Evolutionary conservation across 805 yeast genomes (phyloP), one percentile per base, ranked within the genome.

Genomic region (Starmerella davenportii): DNA sequence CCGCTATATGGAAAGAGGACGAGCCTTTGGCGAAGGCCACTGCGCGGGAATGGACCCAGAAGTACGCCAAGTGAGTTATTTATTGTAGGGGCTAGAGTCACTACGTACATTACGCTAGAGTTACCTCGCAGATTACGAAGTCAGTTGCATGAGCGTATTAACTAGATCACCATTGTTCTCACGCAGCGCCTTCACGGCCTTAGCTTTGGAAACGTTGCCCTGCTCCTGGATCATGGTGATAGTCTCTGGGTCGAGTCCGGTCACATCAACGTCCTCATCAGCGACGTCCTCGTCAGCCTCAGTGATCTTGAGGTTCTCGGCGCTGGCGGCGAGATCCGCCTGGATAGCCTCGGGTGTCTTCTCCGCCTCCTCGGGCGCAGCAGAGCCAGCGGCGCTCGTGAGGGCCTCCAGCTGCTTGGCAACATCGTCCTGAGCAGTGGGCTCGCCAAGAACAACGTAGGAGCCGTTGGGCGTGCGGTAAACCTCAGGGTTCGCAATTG

Each of bases 371-470:
- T 62, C 63, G 43, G 64, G 65, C 42, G 62, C 63, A 43, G 64
- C 65, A 40, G 61, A 64, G 43, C 60, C 61, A 34, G 38, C 47
- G 39, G 44, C 51, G 40, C 51, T 56, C 38, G 58, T 62, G 46
- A 61, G 63, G 38, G 59, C 63, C 41, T 68, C 70, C 60, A 76
- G 79, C 59, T 79, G 78, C 64, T 79, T 70, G 65, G 80, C 76
- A 64, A 84, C 67, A 69, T 87, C 94, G 44, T 40, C 36, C 50
- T 50, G 53, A 53, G 80, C 79, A 72, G 82, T 80, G 60, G 95
- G 93, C 68, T 85, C 95, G 67, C 98, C 98, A 56, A 87, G 85
- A 52, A 87, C 95, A 55, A 87, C 76, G 71, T 79, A 90, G 53
- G 93, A 77, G 60, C 95, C 95, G 58, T 92, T 79, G 49, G 76